Evolutionary conservation across 2,329 filamentous ascomycete genomes (phyloP).

Genomic region (Sclerotiophoma versabilis): DNA sequence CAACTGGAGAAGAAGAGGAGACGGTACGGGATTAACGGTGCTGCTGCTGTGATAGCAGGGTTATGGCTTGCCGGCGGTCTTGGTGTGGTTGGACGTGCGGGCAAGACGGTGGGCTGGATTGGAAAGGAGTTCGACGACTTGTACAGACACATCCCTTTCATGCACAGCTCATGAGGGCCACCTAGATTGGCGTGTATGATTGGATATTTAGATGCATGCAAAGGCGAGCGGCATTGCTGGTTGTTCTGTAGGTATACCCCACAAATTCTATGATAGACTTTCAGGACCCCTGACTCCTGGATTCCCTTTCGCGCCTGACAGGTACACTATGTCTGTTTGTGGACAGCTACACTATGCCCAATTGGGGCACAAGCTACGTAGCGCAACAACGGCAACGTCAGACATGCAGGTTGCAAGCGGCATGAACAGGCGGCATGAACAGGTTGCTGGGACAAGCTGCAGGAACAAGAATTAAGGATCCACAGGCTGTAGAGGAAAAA

Average conservation of each 20-base stretch:
- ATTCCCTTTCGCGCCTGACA: not conserved
- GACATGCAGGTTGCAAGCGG: no score
- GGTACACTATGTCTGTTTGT: no score
- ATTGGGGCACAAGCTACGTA: no score
- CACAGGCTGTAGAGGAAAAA: no score
- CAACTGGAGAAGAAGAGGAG: slow-evolving; percentile 66
- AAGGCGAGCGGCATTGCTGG: slow-evolving; percentile 1
- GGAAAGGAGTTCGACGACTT: slow-evolving; percentile 80
- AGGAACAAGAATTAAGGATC: no score
- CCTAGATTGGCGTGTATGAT: not conserved
- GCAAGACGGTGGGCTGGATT: slow-evolving; percentile 77
- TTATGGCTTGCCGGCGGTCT: slow-evolving; percentile 86
- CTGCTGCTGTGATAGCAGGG: slow-evolving; percentile 63
- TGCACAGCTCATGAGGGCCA: slow-evolving; percentile 52
- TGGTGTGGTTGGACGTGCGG: slow-evolving; percentile 77
- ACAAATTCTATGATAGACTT: slow-evolving; percentile 15
- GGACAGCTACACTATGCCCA: no score
- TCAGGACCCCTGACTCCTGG: not conserved
- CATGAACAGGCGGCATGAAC: no score
- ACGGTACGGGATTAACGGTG: slow-evolving; percentile 75
- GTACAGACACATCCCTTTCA: slow-evolving; percentile 66
- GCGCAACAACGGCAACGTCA: no score
- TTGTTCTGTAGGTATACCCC: slow-evolving; percentile 33
- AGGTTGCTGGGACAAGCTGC: no score
- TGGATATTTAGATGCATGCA: not conserved